Evolutionary conservation across 2,329 filamentous ascomycete genomes (phyloP).

Genomic region (Hymenoscyphus infarciens): DNA sequence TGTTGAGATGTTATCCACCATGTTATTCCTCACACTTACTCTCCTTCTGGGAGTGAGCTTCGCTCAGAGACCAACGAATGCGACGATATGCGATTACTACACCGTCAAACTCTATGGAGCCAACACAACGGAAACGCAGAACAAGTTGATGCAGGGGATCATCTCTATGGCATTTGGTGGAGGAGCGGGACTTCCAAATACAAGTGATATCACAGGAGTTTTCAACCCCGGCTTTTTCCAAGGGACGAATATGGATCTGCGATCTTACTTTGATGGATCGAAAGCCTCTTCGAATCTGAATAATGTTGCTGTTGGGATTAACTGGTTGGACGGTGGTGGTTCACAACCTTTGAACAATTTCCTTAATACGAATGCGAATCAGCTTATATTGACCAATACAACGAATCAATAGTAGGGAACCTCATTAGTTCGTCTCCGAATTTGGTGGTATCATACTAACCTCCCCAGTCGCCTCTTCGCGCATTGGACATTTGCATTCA

Average conservation of each 20-base stretch:
- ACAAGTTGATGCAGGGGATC: constrained; percentile 33
- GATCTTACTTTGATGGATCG: constrained; percentile 35
- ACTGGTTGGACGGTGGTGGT: constrained; percentile 36
- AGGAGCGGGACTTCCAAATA: constrained; percentile 18
- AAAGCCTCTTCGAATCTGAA: constrained; percentile 33
- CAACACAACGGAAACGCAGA: constrained; percentile 30
- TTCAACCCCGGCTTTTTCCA: constrained; percentile 31
- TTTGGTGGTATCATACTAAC: neutral
- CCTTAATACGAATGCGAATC: constrained; percentile 26
- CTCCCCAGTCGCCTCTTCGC: constrained; percentile 31
- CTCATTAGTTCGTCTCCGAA: neutral
- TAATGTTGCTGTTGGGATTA: constrained; percentile 26
- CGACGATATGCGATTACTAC: constrained; percentile 36
- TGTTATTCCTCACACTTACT: neutral
- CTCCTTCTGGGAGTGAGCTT: neutral
- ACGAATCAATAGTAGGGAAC: constrained; percentile 34
- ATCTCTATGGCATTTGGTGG: constrained; percentile 35
- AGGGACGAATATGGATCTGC: constrained; percentile 27
- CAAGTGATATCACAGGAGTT: constrained; percentile 30
- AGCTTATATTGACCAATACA: constrained; percentile 23
- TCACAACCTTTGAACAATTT: constrained; percentile 28
- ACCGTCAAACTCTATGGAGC: constrained; percentile 27
- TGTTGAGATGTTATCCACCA: neutral
- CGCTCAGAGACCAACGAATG: constrained; percentile 30
- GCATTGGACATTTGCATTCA: constrained; percentile 34